These are phyloP conservation scores for Saccharomyces uvarum DNA, from an alignment of 1,139 yeast genomes.

Conservation along the genomic window DNA sequence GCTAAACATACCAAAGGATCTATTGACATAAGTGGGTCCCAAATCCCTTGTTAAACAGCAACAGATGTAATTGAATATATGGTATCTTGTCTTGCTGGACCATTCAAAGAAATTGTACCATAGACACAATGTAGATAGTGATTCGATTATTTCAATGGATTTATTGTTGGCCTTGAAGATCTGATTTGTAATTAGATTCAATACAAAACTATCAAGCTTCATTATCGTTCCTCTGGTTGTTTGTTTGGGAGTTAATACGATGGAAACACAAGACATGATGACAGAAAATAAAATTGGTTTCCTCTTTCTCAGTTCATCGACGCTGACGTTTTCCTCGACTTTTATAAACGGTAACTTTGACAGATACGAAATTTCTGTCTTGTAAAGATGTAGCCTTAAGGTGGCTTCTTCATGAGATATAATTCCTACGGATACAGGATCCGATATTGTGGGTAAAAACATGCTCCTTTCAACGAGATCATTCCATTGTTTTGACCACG, in stretches of 20 bases:
- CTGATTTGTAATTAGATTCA: conserved; percentile 52
- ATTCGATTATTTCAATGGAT: conserved; percentile 57
- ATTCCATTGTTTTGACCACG: conserved; percentile 24
- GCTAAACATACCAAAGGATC: conserved; percentile 21
- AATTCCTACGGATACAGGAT: conserved; percentile 42
- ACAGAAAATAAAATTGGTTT: conserved; percentile 59
- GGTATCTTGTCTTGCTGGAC: conserved; percentile 70
- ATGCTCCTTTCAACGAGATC: conserved; percentile 19
- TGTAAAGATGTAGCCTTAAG: conserved; percentile 39
- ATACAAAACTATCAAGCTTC: conserved; percentile 51
- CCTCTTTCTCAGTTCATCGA: conserved; percentile 42
- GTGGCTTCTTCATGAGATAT: conserved; percentile 46
- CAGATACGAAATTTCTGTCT: conserved; percentile 34
- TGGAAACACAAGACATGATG: conserved; percentile 55
- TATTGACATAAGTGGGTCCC: conserved; percentile 45
- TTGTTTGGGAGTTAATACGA: conserved; percentile 34
- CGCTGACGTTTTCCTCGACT: conserved; percentile 39
- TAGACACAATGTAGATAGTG: conserved; percentile 51
- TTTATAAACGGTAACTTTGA: conserved; percentile 47
- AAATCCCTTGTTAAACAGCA: conserved; percentile 68
- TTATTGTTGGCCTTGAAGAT: conserved; percentile 66
- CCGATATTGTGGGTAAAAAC: conserved; percentile 28
- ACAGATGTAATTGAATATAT: conserved; percentile 57
- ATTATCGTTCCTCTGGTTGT: conserved; percentile 34
- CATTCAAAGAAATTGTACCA: conserved; percentile 86